Conservation (phyloP, 352 stramenopile species). For the Phytophthora nicotianae region DNA sequence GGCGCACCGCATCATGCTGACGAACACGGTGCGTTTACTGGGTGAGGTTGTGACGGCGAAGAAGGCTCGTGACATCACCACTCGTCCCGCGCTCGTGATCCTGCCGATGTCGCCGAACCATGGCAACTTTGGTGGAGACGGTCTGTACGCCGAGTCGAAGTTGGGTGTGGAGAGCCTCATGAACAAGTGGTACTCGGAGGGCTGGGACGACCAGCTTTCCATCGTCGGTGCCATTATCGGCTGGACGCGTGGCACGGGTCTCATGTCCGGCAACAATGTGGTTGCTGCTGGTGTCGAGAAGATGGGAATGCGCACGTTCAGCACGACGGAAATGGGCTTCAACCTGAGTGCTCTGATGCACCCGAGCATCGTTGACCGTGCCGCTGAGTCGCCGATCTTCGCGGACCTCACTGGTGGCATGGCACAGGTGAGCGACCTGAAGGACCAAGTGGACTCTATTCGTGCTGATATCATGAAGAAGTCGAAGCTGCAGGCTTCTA, state of each 20-base stretch:
- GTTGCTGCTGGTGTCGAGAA: conserved; percentile 83
- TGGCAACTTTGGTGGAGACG: conserved; percentile 85
- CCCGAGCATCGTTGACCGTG: conserved; percentile 75
- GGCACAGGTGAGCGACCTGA: conserved; percentile 76
- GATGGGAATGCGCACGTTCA: conserved; percentile 86
- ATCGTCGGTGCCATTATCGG: conserved; percentile 87
- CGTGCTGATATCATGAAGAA: conserved; percentile 59
- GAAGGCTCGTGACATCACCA: conserved; percentile 71
- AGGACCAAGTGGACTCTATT: conserved; percentile 64
- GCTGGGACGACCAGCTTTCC: conserved; percentile 86
- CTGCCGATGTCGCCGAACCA: conserved; percentile 88
- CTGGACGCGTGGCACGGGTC: conserved; percentile 85
- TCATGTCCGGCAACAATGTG: conserved; percentile 91
- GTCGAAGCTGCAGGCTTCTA: conserved; percentile 59
- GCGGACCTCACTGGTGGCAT: conserved; percentile 85
- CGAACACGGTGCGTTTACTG: conserved; percentile 84
- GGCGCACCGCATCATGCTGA: conserved; percentile 90
- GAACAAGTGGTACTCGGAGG: conserved; percentile 88
- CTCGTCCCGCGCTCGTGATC: conserved; percentile 77
- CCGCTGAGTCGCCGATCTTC: conserved; percentile 75
- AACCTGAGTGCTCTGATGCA: conserved; percentile 87
- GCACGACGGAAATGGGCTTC: conserved; percentile 87
- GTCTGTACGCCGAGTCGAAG: conserved; percentile 90
- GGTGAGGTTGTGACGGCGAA: conserved; percentile 82
- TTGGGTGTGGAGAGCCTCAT: conserved; percentile 86